Percentiles rank a stretch among this genome's conserved stretches.
phyloP scores from a whole-genome alignment of 2,329 filamentous ascomycete genomes.

The Fusarium proliferatum region DNA sequence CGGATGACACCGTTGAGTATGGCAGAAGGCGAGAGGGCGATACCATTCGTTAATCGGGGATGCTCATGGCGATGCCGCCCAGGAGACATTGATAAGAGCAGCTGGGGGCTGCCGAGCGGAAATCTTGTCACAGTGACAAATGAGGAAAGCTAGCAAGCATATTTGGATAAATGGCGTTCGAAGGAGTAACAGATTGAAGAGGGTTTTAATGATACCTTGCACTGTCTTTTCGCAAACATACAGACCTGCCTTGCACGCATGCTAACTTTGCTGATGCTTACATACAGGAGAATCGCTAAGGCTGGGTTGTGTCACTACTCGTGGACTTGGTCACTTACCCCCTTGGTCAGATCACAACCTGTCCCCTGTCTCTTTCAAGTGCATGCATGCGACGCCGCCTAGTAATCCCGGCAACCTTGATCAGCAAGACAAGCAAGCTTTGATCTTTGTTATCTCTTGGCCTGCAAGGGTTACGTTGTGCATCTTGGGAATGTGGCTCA shows the following conservation, averaged over 20 bases:
- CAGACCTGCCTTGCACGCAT: background rate
- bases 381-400: background rate
- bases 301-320: background rate
- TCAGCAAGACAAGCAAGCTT: background rate
- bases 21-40: constrained; percentile 49
- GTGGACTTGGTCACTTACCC: constrained; percentile 1
- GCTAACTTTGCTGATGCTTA: background rate
- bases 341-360: background rate
- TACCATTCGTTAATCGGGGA: constrained; percentile 61
- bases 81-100: constrained; percentile 5
- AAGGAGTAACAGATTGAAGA: constrained; percentile 26
- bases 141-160: constrained; percentile 8
- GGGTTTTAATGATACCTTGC: constrained; percentile 22
- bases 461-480: constrained; percentile 1
- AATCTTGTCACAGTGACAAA: constrained; percentile 23
- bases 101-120: constrained; percentile 39
- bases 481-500: background rate
- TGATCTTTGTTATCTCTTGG: background rate
- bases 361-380: background rate
- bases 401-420: background rate
- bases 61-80: constrained; percentile 64
- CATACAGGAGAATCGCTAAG: background rate
- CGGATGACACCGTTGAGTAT: constrained; percentile 44
- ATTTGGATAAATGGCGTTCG: constrained; percentile 18
- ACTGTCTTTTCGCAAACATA: background rate